phyloP scores from a whole-genome alignment of 805 yeast species.

The Ogataea pilisensis region DNA sequence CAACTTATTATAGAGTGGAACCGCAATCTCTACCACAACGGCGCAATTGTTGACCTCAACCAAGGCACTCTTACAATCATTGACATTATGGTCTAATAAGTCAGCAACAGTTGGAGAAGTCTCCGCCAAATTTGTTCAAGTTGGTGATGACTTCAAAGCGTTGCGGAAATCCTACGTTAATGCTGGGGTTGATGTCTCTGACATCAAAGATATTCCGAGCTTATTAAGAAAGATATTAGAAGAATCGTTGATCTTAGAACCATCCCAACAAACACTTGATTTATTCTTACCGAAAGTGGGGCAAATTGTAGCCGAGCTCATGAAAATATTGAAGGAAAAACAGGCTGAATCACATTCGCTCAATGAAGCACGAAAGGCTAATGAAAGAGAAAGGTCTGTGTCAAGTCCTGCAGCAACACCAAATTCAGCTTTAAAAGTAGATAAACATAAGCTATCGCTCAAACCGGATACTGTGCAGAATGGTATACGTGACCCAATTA shows the following conservation, averaged over 20 bases:
- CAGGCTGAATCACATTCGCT: conserved; percentile 43
- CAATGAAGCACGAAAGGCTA: conserved; percentile 13
- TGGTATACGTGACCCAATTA: conserved; percentile 49
- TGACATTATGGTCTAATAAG: conserved; percentile 86
- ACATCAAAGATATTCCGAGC: conserved; percentile 87
- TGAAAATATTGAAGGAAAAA: conserved; percentile 76
- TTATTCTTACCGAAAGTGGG: conserved; percentile 78
- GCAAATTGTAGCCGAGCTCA: conserved; percentile 74
- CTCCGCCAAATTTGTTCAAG: conserved; percentile 82
- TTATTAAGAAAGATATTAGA: conserved; percentile 76
- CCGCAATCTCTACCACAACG: conserved; percentile 60
- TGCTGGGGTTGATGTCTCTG: conserved; percentile 77
- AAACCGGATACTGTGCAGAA: conserved; percentile 10
- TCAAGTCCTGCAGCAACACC: conserved; percentile 23
- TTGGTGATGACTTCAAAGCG: conserved; percentile 90
- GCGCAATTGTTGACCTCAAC: conserved; percentile 71
- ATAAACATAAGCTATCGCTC: too few species aligned
- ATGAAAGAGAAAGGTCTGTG: conserved; percentile 20
- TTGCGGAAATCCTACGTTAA: conserved; percentile 75
- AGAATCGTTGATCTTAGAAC: conserved; percentile 77
- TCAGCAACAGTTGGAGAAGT: conserved; percentile 80
- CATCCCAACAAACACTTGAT: conserved; percentile 79
- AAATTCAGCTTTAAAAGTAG: not conserved
- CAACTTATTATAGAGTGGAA: conserved; percentile 53
- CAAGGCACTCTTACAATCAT: conserved; percentile 76